A percentile compares a stretch with the other conserved stretches of the same genome.
Conservation (phyloP, 768 basidiomycete genomes). For the Vishniacozyma victoriae region DNA sequence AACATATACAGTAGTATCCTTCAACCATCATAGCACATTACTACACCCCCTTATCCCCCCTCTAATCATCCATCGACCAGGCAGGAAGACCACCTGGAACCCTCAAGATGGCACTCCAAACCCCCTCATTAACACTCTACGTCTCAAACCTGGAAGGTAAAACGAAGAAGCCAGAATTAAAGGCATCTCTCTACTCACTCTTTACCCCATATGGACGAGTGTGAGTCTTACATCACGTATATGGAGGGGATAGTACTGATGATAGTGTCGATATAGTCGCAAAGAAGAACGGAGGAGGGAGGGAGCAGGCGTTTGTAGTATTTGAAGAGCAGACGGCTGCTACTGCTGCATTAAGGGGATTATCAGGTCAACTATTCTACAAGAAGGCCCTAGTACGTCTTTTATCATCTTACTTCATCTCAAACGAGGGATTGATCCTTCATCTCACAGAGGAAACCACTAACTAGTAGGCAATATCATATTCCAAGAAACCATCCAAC, state of each 20-base stretch:
- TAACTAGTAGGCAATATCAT: constrained; percentile 68
- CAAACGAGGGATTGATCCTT: no score
- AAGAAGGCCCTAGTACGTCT: constrained; percentile 80
- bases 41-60: no score
- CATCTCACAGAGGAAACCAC: no score
- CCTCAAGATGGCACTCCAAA: constrained; percentile 28
- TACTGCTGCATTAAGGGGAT: constrained; percentile 85
- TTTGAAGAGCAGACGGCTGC: constrained; percentile 86
- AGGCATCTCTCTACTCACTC: constrained; percentile 71
- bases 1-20: no score
- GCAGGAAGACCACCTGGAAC: no score
- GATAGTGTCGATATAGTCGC: constrained; percentile 77
- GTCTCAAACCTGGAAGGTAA: constrained; percentile 90
- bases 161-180: constrained; percentile 80
- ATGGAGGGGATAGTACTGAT: background rate
- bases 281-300: constrained; percentile 74
- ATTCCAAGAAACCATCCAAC: constrained; percentile 82
- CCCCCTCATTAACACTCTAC: constrained; percentile 80
- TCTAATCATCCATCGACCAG: no score
- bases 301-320: constrained; percentile 93
- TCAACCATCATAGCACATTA: no score
- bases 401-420: background rate
- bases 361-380: constrained; percentile 88
- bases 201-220: constrained; percentile 91
- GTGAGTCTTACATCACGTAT: constrained; percentile 23